A percentile compares a stretch with the other conserved stretches of the same genome.
Conservation (phyloP, 1,284 basidiomycete genomes). For the Rugosomyces carneus region DNA sequence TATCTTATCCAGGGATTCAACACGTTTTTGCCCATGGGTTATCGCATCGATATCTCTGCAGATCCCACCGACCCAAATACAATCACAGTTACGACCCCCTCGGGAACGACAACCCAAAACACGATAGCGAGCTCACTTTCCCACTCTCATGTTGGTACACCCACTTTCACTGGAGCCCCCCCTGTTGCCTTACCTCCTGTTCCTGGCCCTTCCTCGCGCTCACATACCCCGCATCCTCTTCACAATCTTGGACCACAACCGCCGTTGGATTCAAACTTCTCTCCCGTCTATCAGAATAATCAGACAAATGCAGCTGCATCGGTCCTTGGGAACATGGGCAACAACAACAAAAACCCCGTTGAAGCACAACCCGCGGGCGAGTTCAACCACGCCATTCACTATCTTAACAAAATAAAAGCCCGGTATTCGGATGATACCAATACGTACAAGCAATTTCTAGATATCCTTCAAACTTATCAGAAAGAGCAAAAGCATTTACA, state of each 20-base stretch:
- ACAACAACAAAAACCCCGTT: conserved; percentile 35
- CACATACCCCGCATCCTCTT: conserved; percentile 39
- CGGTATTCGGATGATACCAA: conserved; percentile 89
- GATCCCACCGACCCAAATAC: conserved; percentile 73
- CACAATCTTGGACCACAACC: conserved; percentile 30
- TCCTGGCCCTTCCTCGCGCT: conserved; percentile 33
- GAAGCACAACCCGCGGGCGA: conserved; percentile 55
- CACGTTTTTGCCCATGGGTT: conserved; percentile 95
- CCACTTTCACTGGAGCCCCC: conserved; percentile 19
- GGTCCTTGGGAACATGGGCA: conserved; percentile 51
- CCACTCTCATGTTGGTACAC: conserved; percentile 19
- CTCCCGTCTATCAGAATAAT: conserved; percentile 32
- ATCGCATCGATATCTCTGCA: conserved; percentile 88
- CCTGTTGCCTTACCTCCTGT: conserved; percentile 20
- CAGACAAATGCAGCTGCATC: conserved; percentile 53
- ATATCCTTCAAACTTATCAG: conserved; percentile 97
- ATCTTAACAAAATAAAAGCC: conserved; percentile 98
- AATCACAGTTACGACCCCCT: conserved; percentile 94
- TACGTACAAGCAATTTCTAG: conserved; percentile 97
- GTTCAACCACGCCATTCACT: conserved; percentile 97
- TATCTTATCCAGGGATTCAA: conserved; percentile 98
- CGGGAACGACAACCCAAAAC: conserved; percentile 71
- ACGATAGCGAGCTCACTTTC: conserved; percentile 24
- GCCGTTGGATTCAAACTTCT: conserved; percentile 31
- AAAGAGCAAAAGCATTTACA: conserved; percentile 87